These are phyloP conservation scores for Berberis thunbergii DNA, from an alignment of 164 flowering plant genomes.

Conservation along the genomic window DNA sequence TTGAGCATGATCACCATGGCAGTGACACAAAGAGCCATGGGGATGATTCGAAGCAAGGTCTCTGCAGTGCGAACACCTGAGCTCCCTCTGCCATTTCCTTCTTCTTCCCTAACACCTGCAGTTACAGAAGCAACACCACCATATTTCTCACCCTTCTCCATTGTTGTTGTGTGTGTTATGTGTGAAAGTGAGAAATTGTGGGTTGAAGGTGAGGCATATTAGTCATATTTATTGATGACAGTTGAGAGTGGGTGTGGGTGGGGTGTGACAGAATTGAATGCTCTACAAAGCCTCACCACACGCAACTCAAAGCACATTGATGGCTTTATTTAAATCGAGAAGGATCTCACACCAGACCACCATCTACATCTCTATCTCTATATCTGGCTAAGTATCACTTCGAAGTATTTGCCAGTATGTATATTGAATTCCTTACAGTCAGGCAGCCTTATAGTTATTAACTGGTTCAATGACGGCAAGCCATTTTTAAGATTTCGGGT, in stretches of 20 bases:
- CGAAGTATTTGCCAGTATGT: too few species aligned
- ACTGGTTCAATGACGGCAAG: too few species aligned
- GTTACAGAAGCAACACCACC: not conserved
- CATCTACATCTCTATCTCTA: too few species aligned
- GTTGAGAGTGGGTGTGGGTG: not conserved
- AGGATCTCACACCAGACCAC: too few species aligned
- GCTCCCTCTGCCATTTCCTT: not conserved
- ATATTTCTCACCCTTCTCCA: not conserved
- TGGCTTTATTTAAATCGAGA: not conserved
- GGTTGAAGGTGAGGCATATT: not conserved
- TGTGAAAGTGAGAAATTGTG: not conserved
- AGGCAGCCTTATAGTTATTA: too few species aligned
- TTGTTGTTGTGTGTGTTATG: not conserved
- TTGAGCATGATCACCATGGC: conserved; percentile 80
- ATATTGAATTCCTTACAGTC: too few species aligned
- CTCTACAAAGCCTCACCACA: not conserved
- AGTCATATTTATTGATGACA: not conserved
- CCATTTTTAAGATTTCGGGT: too few species aligned
- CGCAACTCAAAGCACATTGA: conserved; percentile 1
- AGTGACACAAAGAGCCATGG: conserved; percentile 52
- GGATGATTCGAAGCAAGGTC: conserved; percentile 52
- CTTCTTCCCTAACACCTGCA: not conserved
- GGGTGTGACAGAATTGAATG: not conserved
- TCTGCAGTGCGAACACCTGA: conserved; percentile 40
- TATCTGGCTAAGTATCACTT: too few species aligned